Percentiles rank a stretch among this genome's conserved stretches.
Evolutionary conservation across 139 green algal genomes (phyloP).

Genomic region (Volvox africanus): DNA sequence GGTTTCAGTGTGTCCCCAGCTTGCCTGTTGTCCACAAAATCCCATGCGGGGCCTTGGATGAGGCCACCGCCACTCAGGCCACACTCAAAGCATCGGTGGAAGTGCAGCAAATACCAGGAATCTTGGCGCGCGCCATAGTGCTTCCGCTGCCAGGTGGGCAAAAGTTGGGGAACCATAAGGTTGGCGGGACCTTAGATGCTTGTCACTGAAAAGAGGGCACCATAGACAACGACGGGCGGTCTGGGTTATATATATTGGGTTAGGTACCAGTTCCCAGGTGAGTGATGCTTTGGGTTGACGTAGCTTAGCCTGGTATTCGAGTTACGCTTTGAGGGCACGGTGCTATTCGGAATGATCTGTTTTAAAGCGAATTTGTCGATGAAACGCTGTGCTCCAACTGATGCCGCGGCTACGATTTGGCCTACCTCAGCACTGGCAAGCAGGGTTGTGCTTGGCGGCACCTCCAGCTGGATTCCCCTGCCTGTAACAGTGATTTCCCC

Average conservation of each 20-base stretch:
- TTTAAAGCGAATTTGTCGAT: too few relatives aligned
- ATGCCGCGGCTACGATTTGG: too few relatives aligned
- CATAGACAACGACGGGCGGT: too few relatives aligned
- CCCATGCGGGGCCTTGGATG: neutral
- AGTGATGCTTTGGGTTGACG: too few relatives aligned
- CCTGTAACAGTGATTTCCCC: neutral
- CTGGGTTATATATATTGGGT: too few relatives aligned
- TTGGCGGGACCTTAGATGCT: too few relatives aligned
- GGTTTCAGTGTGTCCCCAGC: neutral
- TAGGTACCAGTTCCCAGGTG: too few relatives aligned
- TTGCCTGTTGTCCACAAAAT: conserved; percentile 11
- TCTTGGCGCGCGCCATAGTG: conserved; percentile 9
- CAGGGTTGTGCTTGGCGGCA: neutral
- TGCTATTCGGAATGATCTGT: too few relatives aligned
- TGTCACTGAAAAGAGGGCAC: too few relatives aligned
- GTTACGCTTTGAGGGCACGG: too few relatives aligned
- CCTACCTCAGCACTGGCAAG: conserved; percentile 17
- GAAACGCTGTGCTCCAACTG: too few relatives aligned
- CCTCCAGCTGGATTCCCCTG: neutral
- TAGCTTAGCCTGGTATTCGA: too few relatives aligned
- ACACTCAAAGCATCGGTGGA: neutral
- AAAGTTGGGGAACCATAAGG: neutral
- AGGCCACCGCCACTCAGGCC: conserved; percentile 1
- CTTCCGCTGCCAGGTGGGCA: neutral
- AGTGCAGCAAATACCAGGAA: conserved; percentile 21